Evolutionary conservation across 202 grass and related monocot genomes (phyloP), one percentile per base, ranked within the genome.

Genomic region (Carex sylvatica): DNA sequence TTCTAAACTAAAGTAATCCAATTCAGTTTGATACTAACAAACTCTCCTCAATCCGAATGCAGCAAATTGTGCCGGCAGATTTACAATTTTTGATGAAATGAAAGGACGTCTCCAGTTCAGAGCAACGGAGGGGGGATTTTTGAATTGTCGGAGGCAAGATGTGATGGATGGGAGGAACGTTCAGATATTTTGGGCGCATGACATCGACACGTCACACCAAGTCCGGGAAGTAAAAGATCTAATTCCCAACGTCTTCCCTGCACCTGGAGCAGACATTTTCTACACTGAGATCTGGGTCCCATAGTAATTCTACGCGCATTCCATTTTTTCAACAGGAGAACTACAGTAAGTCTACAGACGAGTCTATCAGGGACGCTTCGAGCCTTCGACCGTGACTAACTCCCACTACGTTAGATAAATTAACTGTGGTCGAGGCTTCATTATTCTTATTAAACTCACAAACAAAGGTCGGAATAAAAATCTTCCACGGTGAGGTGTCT

Each of bases 161-260:
- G 44, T 20, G 40, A 51, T 73, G 42, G 28, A 66, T 15, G 26
- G 63, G 33, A 20, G 3, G 35, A 75, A 33, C 19, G 47, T 55
- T 56, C 24, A 75, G 72, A 75, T 75, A 55, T 75, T 75, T 75
- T 54, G 3, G 72, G 20, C 2, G 72, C 72, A 75, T 55, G 72
- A 75, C 24, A 55, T 24, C 4, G 49, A 75, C 24, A n/a, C 72
- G 72, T 75, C 72, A 55, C 49, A 53, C 12, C 46, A 33, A 75
- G 23, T 73, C 42, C 9, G 0, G 30, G 11, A 69, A 69, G 19
- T 53, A 18, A 52, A 74, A 54, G 23, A 26, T 55, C 24, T 6
- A 74, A 54, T 23, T 7, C 8, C 24, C 2, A 14, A 38, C 9
- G 3, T 31, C 9, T 55, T 53, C 22, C 46, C 22, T 74, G 70